A percentile compares a stretch with the other conserved stretches of the same genome.
These are phyloP conservation scores for Rhizophagus prolifer DNA, from an alignment of 192 early-diverging fungal genomes.

Conservation along the genomic window DNA sequence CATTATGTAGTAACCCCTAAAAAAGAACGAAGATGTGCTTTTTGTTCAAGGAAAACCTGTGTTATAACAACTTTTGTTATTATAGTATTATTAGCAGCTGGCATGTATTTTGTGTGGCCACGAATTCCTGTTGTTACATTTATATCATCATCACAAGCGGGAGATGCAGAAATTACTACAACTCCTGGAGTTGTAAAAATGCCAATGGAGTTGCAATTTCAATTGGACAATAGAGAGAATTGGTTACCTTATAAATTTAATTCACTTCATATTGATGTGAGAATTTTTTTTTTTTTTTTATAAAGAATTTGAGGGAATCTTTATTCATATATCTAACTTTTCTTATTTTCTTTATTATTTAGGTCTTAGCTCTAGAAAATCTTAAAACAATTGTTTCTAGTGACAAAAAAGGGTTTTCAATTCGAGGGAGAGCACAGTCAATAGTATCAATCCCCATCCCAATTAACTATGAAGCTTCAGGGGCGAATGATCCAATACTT, in stretches of 20 bases:
- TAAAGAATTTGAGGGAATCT: background rate
- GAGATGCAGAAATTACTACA: background rate
- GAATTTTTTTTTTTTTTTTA: background rate
- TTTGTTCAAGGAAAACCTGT: conserved; percentile 25
- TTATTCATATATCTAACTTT: background rate
- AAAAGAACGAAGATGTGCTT: conserved; percentile 4
- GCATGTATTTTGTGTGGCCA: conserved; percentile 19
- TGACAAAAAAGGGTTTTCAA: background rate
- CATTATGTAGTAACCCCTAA: background rate
- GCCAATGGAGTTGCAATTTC: background rate
- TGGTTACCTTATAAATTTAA: conserved; percentile 14
- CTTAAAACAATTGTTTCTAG: background rate
- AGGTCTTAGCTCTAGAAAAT: background rate
- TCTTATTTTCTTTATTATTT: background rate
- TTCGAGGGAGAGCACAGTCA: background rate
- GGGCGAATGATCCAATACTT: background rate
- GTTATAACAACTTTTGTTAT: conserved; percentile 17
- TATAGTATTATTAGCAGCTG: background rate
- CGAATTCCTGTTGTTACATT: background rate
- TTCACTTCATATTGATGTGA: background rate
- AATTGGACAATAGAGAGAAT: conserved; percentile 14
- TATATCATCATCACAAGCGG: no score
- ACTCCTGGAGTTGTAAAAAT: background rate
- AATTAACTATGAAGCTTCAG: background rate
- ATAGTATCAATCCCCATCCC: background rate